A percentile compares a stretch with the other conserved stretches of the same genome.
These are phyloP conservation scores for Flaveria linearis DNA, from an alignment of 129 eudicot genomes.

Conservation along the genomic window DNA sequence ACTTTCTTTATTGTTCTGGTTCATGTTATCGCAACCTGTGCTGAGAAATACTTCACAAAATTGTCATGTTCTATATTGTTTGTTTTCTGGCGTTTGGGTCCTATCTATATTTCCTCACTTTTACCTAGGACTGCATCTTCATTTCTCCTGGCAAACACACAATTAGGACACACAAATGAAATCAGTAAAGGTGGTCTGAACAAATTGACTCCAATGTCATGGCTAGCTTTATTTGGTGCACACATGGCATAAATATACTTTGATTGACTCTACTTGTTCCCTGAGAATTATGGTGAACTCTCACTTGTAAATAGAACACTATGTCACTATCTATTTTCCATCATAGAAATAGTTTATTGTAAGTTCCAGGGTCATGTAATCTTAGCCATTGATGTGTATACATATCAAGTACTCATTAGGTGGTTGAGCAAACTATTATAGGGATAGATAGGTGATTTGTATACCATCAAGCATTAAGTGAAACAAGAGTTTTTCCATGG, in stretches of 20 bases:
- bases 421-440: background rate
- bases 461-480: background rate
- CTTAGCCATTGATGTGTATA: background rate
- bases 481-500: too few relatives aligned
- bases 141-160: background rate
- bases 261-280: background rate
- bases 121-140: background rate
- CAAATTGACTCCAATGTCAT: background rate
- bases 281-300: background rate
- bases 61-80: background rate
- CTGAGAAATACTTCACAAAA: background rate
- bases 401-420: background rate
- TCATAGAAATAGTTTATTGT: background rate
- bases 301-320: background rate
- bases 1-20: background rate
- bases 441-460: background rate
- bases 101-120: constrained; percentile 9
- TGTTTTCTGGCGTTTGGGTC: background rate
- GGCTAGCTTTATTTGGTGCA: background rate
- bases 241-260: background rate
- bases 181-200: background rate
- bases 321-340: background rate
- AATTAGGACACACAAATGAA: background rate
- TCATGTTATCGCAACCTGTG: background rate
- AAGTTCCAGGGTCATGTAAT: background rate